Evolutionary conservation across 306 rosid species (phyloP).

Genomic region (Casuarina cunninghamiana): DNA sequence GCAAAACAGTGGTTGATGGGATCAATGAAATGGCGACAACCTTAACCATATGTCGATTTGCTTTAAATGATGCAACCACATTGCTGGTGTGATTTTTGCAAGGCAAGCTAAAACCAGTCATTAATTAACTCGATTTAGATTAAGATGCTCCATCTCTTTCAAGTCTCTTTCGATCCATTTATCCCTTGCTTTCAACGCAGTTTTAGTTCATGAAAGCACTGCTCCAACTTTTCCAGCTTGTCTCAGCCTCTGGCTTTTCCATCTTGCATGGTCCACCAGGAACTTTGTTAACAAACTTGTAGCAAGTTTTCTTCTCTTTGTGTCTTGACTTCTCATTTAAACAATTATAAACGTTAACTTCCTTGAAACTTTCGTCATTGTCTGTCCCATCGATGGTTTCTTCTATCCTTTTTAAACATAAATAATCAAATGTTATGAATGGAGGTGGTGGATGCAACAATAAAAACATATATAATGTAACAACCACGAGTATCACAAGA

Average conservation of each 20-base stretch:
- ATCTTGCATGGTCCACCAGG: not conserved
- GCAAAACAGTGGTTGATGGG: constrained; percentile 58
- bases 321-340: not conserved
- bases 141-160: constrained; percentile 72
- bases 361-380: no score
- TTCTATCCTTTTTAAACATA: no score
- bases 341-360: no score
- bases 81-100: constrained; percentile 64
- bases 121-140: constrained; percentile 25
- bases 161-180: constrained; percentile 41
- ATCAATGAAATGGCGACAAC: constrained; percentile 35
- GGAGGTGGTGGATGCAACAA: no score
- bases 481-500: no score
- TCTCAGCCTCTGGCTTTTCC: not conserved
- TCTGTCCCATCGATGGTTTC: no score
- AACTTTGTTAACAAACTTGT: not conserved
- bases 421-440: no score
- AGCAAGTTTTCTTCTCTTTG: no score
- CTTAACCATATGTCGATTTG: constrained; percentile 39
- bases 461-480: no score
- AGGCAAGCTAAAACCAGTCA: constrained; percentile 61
- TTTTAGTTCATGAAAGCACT: not conserved
- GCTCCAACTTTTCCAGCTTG: not conserved
- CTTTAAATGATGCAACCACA: constrained; percentile 28
- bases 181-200: constrained; percentile 40